Percentiles rank a stretch among this genome's conserved stretches.
Conservation (phyloP, 108 stramenopile species). For the Cyclotella atomus region DNA sequence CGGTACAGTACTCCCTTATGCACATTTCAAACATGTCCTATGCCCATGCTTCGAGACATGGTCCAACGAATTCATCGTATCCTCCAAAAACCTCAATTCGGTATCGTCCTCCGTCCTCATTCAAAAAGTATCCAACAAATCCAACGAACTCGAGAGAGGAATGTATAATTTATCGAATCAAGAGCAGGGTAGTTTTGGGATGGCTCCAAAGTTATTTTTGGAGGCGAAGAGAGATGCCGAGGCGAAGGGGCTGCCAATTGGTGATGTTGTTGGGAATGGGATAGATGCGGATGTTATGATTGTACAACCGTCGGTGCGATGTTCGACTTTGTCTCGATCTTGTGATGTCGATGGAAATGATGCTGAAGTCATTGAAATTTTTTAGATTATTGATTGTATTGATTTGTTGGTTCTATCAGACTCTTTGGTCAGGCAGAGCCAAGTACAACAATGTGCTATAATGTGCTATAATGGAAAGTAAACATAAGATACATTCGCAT, state of each 20-base stretch:
- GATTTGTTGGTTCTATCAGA: no score
- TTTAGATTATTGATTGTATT: background rate
- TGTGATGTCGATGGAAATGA: no score
- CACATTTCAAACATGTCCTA: slow-evolving; percentile 35
- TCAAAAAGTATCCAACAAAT: slow-evolving; percentile 22
- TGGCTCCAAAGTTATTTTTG: slow-evolving; percentile 47
- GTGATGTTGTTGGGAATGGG: slow-evolving; percentile 1
- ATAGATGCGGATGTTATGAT: slow-evolving; percentile 39
- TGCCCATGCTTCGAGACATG: slow-evolving; percentile 41
- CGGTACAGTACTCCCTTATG: slow-evolving; percentile 53
- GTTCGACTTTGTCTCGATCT: background rate
- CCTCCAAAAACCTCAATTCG: slow-evolving; percentile 10
- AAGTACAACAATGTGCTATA: no score
- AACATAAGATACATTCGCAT: no score
- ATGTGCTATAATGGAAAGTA: no score
- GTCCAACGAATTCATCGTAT: slow-evolving; percentile 11
- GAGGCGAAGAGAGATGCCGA: slow-evolving; percentile 39
- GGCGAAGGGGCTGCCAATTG: slow-evolving; percentile 28
- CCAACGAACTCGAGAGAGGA: slow-evolving; percentile 33
- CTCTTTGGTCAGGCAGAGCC: no score
- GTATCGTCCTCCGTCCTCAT: background rate
- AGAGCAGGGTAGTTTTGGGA: slow-evolving; percentile 42
- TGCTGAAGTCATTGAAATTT: slow-evolving; percentile 31
- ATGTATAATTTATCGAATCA: slow-evolving; percentile 52
- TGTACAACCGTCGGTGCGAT: background rate